Evolutionary conservation across 2,329 filamentous ascomycete genomes (phyloP).

Genomic region (Ophiocordyceps camponoti-saundersi): DNA sequence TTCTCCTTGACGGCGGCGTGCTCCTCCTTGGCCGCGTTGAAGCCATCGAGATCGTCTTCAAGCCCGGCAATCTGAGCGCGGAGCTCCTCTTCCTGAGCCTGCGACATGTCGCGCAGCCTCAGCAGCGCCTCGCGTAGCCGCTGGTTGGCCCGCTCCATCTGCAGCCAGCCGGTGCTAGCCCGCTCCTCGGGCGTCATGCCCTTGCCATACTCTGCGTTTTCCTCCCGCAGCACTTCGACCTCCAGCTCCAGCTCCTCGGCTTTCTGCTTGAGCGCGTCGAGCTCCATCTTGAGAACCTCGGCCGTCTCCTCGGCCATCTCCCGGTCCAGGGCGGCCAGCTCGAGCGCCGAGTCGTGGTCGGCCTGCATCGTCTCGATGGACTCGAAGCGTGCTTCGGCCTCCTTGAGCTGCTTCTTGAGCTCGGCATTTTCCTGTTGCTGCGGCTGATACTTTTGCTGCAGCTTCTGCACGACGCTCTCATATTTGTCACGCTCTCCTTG

Average conservation of each 20-base stretch:
- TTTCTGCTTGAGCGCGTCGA: slow-evolving; percentile 59
- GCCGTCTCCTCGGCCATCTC: slow-evolving; percentile 94
- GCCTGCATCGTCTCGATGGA: slow-evolving; percentile 55
- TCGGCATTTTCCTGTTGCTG: slow-evolving; percentile 67
- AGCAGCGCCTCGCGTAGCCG: slow-evolving; percentile 72
- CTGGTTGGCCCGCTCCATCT: slow-evolving; percentile 83
- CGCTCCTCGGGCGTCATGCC: slow-evolving; percentile 82
- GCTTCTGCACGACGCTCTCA: slow-evolving; percentile 72
- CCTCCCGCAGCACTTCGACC: slow-evolving; percentile 69
- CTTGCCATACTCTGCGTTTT: slow-evolving; percentile 68
- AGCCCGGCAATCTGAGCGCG: slow-evolving; percentile 56
- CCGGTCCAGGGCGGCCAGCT: slow-evolving; percentile 74
- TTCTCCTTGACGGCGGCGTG: slow-evolving; percentile 56
- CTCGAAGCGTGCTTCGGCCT: slow-evolving; percentile 52
- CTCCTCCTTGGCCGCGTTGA: slow-evolving; percentile 48
- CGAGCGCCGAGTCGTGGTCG: slow-evolving; percentile 70
- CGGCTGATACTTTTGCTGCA: slow-evolving; percentile 76
- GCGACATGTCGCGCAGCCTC: slow-evolving; percentile 68
- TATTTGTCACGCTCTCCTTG: slow-evolving; percentile 64
- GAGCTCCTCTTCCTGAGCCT: slow-evolving; percentile 68
- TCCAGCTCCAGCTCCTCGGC: slow-evolving; percentile 77
- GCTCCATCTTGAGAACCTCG: slow-evolving; percentile 64
- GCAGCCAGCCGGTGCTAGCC: slow-evolving; percentile 72
- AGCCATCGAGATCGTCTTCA: slow-evolving; percentile 57
- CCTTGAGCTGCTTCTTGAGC: slow-evolving; percentile 60